phyloP scores from a whole-genome alignment of 495 filamentous ascomycete genomes.

The Melanomma pulvis-pyrius region DNA sequence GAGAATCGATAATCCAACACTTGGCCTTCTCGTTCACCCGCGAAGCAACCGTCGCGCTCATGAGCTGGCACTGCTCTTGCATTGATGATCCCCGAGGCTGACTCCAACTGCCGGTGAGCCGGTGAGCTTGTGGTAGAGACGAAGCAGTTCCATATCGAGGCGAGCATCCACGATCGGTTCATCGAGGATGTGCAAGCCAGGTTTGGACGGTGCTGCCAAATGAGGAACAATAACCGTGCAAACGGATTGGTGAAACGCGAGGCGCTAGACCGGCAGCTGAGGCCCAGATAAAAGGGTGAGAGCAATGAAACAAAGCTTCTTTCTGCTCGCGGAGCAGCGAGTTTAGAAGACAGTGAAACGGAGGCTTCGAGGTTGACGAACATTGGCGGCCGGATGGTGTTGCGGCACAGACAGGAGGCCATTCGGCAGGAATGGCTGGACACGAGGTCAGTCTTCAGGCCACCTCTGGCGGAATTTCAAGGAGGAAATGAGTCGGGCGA shows the following conservation, averaged over 20 bases:
- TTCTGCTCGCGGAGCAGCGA: neutral
- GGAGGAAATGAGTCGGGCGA: neutral
- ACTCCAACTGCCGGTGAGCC: too few species aligned
- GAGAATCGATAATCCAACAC: too few species aligned
- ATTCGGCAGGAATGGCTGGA: neutral
- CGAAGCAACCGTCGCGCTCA: too few species aligned
- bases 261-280: neutral
- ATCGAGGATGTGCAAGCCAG: neutral
- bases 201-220: neutral
- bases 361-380: neutral
- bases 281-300: neutral
- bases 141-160: neutral
- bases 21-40: too few species aligned
- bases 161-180: neutral
- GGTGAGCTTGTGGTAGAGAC: too few species aligned
- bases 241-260: constrained; percentile 7
- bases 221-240: neutral
- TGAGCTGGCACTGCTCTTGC: too few species aligned
- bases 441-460: neutral
- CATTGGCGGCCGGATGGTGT: neutral
- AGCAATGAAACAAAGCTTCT: neutral
- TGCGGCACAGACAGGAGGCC: constrained; percentile 13
- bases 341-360: neutral
- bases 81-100: too few species aligned
- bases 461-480: neutral